A percentile compares a stretch with the other conserved stretches of the same genome.
Evolutionary conservation across 2,329 filamentous ascomycete genomes (phyloP).

Genomic region (Claviceps cyperi): DNA sequence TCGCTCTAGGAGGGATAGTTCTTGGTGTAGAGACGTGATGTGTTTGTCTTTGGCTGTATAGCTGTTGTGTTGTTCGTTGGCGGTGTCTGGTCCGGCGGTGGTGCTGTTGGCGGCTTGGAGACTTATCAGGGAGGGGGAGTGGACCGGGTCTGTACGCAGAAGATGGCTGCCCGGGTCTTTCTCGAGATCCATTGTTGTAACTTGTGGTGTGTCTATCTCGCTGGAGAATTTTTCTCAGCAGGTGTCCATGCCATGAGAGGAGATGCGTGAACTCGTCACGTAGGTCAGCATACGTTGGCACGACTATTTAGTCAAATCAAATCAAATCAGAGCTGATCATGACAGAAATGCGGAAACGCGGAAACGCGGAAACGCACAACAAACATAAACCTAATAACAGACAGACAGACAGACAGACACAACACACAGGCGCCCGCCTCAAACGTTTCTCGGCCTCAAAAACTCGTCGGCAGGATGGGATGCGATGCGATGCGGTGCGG

Average conservation of each 20-base stretch:
- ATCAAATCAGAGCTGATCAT: no score
- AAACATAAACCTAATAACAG: no score
- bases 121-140: constrained; percentile 9
- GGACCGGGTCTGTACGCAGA: constrained; percentile 10
- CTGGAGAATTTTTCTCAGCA: neutral
- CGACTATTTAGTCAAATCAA: no score
- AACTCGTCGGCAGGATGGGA: no score
- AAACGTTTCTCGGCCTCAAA: no score
- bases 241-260: neutral
- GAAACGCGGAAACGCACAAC: no score
- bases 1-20: constrained; percentile 35
- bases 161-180: constrained; percentile 10
- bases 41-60: constrained; percentile 28
- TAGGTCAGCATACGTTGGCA: neutral
- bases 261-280: neutral
- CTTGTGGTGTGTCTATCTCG: constrained; percentile 18
- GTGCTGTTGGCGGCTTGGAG: neutral
- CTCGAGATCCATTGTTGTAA: constrained; percentile 31
- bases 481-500: no score
- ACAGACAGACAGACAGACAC: no score
- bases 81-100: constrained; percentile 12
- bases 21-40: constrained; percentile 37
- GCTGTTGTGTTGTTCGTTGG: constrained; percentile 10
- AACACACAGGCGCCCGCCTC: no score
- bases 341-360: no score